phyloP scores from a whole-genome alignment of 192 early-diverging fungal genomes.

The Piromyces finnis region DNA sequence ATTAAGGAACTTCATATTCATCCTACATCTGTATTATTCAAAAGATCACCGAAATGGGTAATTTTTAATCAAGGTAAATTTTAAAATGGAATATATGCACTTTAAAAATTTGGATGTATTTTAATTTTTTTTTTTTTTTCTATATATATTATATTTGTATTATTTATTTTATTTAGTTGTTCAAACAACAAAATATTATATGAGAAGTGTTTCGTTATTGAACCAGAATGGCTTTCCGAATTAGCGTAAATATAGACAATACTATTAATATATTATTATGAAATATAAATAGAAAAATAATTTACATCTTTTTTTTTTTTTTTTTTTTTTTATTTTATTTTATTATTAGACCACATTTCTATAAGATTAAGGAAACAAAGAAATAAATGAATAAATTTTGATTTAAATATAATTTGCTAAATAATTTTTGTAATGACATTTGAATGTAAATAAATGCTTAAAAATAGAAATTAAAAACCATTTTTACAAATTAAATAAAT shows the following conservation, averaged over 20 bases:
- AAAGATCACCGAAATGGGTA: conserved; percentile 24
- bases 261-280: too few species aligned
- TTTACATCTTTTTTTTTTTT: too few species aligned
- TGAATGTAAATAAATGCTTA: too few species aligned
- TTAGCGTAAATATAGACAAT: conserved; percentile 4
- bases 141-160: too few species aligned
- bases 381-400: too few species aligned
- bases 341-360: conserved; percentile 14
- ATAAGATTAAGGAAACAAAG: conserved; percentile 5
- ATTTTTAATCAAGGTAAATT: conserved; percentile 28
- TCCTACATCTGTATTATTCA: conserved; percentile 6
- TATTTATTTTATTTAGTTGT: conserved; percentile 7
- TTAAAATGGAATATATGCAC: too few species aligned
- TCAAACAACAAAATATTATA: conserved; percentile 21
- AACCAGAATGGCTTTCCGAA: conserved; percentile 28
- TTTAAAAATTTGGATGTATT: neutral
- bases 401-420: too few species aligned
- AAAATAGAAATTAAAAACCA: too few species aligned
- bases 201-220: conserved; percentile 23
- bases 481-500: too few species aligned
- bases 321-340: too few species aligned
- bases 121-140: neutral
- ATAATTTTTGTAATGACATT: too few species aligned
- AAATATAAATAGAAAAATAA: too few species aligned
- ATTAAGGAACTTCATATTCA: conserved; percentile 10